Conservation (phyloP, 2,329 filamentous ascomycete genomes). For the Juglanconis juglandina region DNA sequence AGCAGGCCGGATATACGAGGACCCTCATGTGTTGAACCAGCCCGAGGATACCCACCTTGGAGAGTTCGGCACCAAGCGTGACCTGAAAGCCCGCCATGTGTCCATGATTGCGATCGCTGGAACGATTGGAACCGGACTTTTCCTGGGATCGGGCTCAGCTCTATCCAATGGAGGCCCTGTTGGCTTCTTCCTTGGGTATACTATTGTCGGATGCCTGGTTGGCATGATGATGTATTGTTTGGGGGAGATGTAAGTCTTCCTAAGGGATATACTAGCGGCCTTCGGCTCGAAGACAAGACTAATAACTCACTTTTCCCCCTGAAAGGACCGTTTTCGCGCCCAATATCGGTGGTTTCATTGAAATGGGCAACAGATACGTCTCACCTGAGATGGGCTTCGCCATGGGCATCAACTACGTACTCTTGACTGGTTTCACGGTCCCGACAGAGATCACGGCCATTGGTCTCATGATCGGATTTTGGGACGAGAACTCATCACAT, state of each 20-base stretch:
- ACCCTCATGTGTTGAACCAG: slow-evolving; percentile 10
- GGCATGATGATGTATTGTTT: slow-evolving; percentile 57
- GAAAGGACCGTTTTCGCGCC: slow-evolving; percentile 22
- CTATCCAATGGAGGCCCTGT: slow-evolving; percentile 58
- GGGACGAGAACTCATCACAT: slow-evolving; percentile 18
- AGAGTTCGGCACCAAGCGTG: slow-evolving; percentile 18
- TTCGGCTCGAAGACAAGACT: not conserved
- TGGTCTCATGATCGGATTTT: slow-evolving; percentile 22
- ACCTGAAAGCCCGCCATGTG: slow-evolving; percentile 23
- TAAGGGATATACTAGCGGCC: no score
- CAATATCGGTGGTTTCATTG: slow-evolving; percentile 24
- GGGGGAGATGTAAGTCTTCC: slow-evolving; percentile 48
- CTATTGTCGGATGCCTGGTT: slow-evolving; percentile 55
- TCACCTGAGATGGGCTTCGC: slow-evolving; percentile 22
- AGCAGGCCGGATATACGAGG: slow-evolving; percentile 7
- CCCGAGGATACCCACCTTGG: slow-evolving; percentile 13
- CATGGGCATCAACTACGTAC: slow-evolving; percentile 24
- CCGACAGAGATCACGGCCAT: slow-evolving; percentile 22
- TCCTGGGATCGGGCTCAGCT: slow-evolving; percentile 59
- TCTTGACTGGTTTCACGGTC: slow-evolving; percentile 21
- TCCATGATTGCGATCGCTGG: slow-evolving; percentile 38
- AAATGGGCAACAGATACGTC: slow-evolving; percentile 24
- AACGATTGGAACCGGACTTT: slow-evolving; percentile 45
- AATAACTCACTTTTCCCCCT: not conserved
- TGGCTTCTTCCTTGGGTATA: slow-evolving; percentile 55